Conservation (phyloP, 139 green algal species). For the Chlorella sorokiniana region DNA sequence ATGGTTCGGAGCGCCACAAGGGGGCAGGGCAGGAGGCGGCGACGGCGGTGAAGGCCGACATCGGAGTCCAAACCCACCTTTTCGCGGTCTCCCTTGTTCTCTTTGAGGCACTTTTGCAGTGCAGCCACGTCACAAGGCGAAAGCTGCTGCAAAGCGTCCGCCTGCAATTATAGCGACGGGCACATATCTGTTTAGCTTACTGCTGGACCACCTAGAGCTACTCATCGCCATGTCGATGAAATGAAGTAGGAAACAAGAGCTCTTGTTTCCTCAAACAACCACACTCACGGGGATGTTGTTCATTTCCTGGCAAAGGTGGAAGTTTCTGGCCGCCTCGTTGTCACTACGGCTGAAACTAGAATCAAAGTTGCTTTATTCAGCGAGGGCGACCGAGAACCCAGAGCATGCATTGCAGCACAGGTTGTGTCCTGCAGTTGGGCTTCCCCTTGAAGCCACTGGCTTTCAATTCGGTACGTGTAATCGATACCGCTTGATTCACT, state of each 20-base stretch:
- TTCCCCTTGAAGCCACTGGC: too few species aligned
- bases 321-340: too few species aligned
- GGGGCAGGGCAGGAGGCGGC: neutral
- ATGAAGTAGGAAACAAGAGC: neutral
- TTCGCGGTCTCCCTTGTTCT: constrained; percentile 50
- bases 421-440: too few species aligned
- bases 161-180: neutral
- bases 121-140: constrained; percentile 52
- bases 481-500: too few species aligned
- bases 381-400: too few species aligned
- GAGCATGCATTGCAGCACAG: too few species aligned
- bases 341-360: too few species aligned
- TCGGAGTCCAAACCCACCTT: constrained; percentile 16
- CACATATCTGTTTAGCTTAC: too few species aligned
- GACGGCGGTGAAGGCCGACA: neutral
- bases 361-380: too few species aligned
- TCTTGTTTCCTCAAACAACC: neutral
- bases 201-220: too few species aligned
- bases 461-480: too few species aligned
- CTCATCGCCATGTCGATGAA: neutral
- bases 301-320: too few species aligned
- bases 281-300: neutral
- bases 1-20: neutral
- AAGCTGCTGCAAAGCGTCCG: constrained; percentile 24
- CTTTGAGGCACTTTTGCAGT: constrained; percentile 50